Conservation (phyloP, 768 basidiomycete genomes). For the Xanthoconium stramineum region DNA sequence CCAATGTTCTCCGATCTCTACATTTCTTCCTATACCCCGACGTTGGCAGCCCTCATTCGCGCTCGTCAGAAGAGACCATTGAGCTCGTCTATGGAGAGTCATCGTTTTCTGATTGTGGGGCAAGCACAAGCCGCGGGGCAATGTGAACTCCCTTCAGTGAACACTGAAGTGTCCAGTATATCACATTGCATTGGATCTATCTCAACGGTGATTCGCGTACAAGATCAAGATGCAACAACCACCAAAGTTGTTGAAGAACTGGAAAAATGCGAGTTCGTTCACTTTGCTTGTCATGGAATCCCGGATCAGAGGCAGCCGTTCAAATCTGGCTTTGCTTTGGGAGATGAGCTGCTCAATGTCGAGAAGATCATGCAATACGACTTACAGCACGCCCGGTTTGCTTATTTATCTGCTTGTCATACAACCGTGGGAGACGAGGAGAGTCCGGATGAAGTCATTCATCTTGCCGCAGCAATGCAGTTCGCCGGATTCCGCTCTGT, state of each 20-base stretch:
- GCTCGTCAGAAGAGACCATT: not conserved
- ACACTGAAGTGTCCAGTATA: not conserved
- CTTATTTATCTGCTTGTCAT: not conserved
- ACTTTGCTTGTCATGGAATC: not conserved
- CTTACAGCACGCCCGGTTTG: not conserved
- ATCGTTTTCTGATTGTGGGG: not conserved
- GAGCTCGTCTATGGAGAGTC: not conserved
- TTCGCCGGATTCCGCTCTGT: conserved; percentile 6
- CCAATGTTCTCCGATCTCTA: not conserved
- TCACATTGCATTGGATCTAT: not conserved
- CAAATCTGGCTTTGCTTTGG: not conserved
- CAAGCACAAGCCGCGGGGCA: not conserved
- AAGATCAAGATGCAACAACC: not conserved
- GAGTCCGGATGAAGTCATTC: not conserved
- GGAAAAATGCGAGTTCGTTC: not conserved
- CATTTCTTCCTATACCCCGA: not conserved
- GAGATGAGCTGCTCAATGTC: not conserved
- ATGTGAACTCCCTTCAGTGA: not conserved
- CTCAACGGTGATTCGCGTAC: not conserved
- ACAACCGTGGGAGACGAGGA: not conserved
- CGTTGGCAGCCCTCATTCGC: not conserved
- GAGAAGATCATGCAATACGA: not conserved
- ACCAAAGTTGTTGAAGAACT: not conserved
- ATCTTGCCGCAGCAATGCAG: conserved; percentile 1
- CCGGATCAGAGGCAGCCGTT: not conserved